Conservation (phyloP, 805 yeast species). For the Candida corydali region DNA sequence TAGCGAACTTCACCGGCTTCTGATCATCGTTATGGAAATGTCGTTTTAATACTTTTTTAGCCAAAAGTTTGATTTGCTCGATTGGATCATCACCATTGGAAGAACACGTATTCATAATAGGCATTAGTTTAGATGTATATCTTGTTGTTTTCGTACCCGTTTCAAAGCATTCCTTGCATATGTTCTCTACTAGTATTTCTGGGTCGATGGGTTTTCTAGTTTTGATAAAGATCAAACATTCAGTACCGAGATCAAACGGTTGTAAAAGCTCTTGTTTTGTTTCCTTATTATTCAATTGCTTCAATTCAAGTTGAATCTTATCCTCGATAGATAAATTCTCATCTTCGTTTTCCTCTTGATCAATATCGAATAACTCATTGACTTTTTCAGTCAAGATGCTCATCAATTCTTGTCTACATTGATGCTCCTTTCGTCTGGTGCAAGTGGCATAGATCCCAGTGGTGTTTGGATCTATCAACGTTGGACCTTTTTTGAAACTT, state of each 20-base stretch:
- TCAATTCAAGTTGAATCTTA: slow-evolving; percentile 65
- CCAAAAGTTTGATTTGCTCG: slow-evolving; percentile 44
- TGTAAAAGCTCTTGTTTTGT: slow-evolving; percentile 31
- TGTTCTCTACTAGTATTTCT: slow-evolving; percentile 56
- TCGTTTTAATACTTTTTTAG: slow-evolving; percentile 56
- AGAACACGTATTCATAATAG: slow-evolving; percentile 70
- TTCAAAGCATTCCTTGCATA: slow-evolving; percentile 59
- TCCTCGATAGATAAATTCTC: slow-evolving; percentile 65
- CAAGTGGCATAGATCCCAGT: slow-evolving; percentile 90
- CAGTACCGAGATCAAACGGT: slow-evolving; percentile 67
- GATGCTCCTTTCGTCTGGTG: slow-evolving; percentile 71
- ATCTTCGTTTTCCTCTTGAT: slow-evolving; percentile 17
- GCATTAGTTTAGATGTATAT: slow-evolving; percentile 75
- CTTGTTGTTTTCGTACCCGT: slow-evolving; percentile 57
- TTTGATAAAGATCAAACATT: slow-evolving; percentile 82
- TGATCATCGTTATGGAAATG: slow-evolving; percentile 56
- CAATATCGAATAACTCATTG: slow-evolving; percentile 32
- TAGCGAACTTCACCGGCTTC: slow-evolving; percentile 59
- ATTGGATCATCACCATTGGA: slow-evolving; percentile 59
- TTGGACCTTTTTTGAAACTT: slow-evolving; percentile 42
- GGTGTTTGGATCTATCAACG: slow-evolving; percentile 72
- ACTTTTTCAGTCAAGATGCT: slow-evolving; percentile 45
- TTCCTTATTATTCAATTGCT: slow-evolving; percentile 36
- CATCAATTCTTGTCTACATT: slow-evolving; percentile 71
- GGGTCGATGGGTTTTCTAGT: slow-evolving; percentile 78